These are phyloP conservation scores for Phaeosphaeria sp. DNA, from an alignment of 2,329 filamentous ascomycete species.

Conservation along the genomic window DNA sequence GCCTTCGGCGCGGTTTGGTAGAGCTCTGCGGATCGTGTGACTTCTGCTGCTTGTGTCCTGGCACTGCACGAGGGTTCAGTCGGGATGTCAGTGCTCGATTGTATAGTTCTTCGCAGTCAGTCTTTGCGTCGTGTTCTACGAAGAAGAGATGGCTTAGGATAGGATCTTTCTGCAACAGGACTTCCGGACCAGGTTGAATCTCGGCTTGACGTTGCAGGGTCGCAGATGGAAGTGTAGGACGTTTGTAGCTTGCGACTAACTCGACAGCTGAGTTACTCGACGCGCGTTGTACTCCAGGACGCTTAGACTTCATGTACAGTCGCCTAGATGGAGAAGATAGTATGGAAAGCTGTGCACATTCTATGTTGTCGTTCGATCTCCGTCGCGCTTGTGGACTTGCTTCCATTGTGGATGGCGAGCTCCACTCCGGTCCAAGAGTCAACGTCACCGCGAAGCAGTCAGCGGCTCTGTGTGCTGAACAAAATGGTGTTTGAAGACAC, in stretches of 20 bases:
- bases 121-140: background rate
- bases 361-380: background rate
- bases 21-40: constrained; percentile 7
- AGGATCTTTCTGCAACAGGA: background rate
- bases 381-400: background rate
- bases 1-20: constrained; percentile 39
- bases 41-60: background rate
- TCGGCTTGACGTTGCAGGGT: constrained; percentile 17
- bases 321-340: too few species aligned
- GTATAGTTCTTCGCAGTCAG: constrained; percentile 1
- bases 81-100: background rate
- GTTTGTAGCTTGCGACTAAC: constrained; percentile 10
- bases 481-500: background rate
- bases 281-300: constrained; percentile 6
- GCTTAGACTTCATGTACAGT: too few species aligned
- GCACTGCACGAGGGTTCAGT: background rate
- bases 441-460: too few species aligned
- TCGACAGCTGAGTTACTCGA: constrained; percentile 18
- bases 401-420: background rate
- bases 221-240: constrained; percentile 11
- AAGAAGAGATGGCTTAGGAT: background rate
- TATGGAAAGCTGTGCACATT: too few species aligned
- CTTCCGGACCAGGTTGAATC: background rate
- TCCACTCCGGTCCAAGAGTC: background rate
- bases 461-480: background rate